phyloP scores from a whole-genome alignment of 352 stramenopile genomes.

The Globisporangium heterothallicum region DNA sequence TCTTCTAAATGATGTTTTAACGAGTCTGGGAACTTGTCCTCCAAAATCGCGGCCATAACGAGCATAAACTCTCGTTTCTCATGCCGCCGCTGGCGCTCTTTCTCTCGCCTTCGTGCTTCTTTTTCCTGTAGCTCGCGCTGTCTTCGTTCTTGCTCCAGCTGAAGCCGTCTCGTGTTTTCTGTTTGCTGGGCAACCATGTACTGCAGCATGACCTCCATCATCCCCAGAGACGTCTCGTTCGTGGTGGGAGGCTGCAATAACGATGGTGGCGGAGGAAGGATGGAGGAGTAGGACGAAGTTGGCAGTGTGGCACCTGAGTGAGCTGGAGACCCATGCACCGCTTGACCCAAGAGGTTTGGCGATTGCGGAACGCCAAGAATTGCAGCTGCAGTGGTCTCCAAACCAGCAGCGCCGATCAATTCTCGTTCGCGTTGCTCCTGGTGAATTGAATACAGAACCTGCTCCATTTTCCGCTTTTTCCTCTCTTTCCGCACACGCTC shows the following conservation, averaged over 20 bases:
- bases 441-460: slow-evolving; percentile 43
- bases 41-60: slow-evolving; percentile 37
- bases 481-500: slow-evolving; percentile 47
- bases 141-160: slow-evolving; percentile 29
- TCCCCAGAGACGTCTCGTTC: slow-evolving; percentile 13
- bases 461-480: slow-evolving; percentile 62
- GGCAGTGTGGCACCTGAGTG: background rate
- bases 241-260: background rate
- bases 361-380: background rate
- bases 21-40: slow-evolving; percentile 35
- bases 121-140: slow-evolving; percentile 21
- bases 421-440: slow-evolving; percentile 39
- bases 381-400: background rate
- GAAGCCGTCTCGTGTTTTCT: slow-evolving; percentile 25
- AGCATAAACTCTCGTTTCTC: slow-evolving; percentile 57
- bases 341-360: background rate
- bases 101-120: slow-evolving; percentile 24
- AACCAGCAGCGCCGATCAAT: slow-evolving; percentile 1
- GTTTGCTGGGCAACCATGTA: slow-evolving; percentile 50
- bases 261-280: background rate
- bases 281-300: background rate
- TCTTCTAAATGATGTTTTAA: slow-evolving; percentile 32
- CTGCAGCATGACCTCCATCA: slow-evolving; percentile 50
- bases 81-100: slow-evolving; percentile 24
- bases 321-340: no score